Evolutionary conservation across 345 rosid genomes (phyloP), one percentile per base, ranked within the genome.

Genomic region (Leavenworthia alabamica): DNA sequence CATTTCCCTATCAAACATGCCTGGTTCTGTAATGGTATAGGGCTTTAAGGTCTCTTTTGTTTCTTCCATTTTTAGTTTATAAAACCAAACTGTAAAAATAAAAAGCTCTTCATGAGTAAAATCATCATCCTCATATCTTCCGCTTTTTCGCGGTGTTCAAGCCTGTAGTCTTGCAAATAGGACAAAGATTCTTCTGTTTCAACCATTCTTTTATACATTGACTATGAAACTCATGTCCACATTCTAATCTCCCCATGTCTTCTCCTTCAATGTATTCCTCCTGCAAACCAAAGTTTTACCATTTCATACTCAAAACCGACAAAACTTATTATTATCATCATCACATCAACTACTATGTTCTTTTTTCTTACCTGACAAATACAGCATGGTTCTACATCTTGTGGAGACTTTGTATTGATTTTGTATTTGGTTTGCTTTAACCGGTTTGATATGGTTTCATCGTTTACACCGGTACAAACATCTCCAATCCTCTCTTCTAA

Each of bases 401-500:
- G 72, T 53, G 75, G 72, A 28, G 73, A 39, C 13, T 59, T 65
- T 14, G 24, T 8, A 17, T 55, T 61, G 19, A n/a, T 8, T 13
- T 68, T 58, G 60, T 47, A 80, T 51, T 76, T 85, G 29, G 71
- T 49, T 62, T 57, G 86, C 39, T 83, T 81, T 49, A 92, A 68
- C 8, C 56, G 77, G 47, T 50, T 77, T 46, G 51, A 49, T 67
- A 89, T 77, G 20, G 79, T 80, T 75, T 83, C 97, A 68, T 85
- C 97, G 58, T 68, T 85, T 76, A 93, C 64, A 57, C 99, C 97
- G 0, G 99, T 89, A 56, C 70, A 85, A 20, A 93, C 99, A 57
- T 85, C 84, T 43, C 97, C 99, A 56, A 93, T 89, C 23, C 87
- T 86, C 80, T 93, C 99, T 78, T 81, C 99, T 36, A 89, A 68